A percentile compares a stretch with the other conserved stretches of the same genome.
These are phyloP conservation scores for Sporothrix protearum DNA, from an alignment of 2,329 filamentous ascomycete species.

Conservation along the genomic window DNA sequence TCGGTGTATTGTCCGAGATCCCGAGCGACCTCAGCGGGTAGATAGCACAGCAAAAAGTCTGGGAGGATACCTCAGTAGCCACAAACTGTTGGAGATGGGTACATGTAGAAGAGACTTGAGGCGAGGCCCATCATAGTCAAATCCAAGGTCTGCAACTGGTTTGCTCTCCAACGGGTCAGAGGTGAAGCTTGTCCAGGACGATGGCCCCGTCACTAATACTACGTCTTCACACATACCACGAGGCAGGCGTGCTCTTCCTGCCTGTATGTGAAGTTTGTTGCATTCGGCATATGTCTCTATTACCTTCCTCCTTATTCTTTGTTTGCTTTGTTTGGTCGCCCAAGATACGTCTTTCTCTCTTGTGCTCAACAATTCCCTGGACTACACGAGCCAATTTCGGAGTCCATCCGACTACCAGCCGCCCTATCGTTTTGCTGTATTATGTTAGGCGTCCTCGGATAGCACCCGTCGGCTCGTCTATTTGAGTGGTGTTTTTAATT, in stretches of 20 bases:
- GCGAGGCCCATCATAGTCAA: neutral
- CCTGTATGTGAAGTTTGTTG: neutral
- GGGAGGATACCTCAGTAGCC: neutral
- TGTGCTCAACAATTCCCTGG: neutral
- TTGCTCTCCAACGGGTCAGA: neutral
- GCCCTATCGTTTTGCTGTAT: neutral
- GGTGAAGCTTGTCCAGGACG: neutral
- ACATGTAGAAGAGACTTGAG: neutral
- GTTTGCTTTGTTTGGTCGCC: too few species aligned
- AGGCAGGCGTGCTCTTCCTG: neutral
- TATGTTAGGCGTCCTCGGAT: neutral
- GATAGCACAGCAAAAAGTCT: neutral
- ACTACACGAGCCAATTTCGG: neutral
- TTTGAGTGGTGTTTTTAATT: neutral
- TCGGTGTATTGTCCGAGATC: constrained; percentile 10
- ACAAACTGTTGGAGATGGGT: neutral
- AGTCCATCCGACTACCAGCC: neutral
- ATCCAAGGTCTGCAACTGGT: neutral
- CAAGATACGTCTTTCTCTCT: neutral
- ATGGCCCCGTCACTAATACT: too few species aligned
- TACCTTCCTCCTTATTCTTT: neutral
- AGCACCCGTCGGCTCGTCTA: neutral
- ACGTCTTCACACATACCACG: too few species aligned
- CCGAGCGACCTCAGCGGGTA: neutral
- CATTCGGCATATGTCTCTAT: neutral